Evolutionary conservation across 2,329 filamentous ascomycete species (phyloP), one percentile per base, ranked within the genome.

Genomic region (Rutstroemia sp.): DNA sequence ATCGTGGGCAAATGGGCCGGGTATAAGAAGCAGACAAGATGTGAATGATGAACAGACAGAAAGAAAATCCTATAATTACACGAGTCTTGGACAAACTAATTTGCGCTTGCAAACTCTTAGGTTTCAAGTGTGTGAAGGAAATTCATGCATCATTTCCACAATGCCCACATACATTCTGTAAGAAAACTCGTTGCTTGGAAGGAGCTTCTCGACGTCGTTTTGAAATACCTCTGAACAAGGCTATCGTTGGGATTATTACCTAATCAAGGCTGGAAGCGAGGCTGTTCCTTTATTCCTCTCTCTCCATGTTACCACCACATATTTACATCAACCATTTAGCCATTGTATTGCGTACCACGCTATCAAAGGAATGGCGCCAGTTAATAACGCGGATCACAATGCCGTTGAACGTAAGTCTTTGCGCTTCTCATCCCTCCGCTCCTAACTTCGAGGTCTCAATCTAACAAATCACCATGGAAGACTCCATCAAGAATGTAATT

Each of bases 401-500:
- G 46, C 41, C 6, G 53, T 55, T 10, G 37, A 48, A 16, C 39
- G 53, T 50, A 12, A 44, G 46, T 55, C 41, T 7, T 34, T 34
- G 30, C 30, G 3, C 30, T 34, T 34, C 4, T 34, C 10, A 9
- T 34, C 10, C 30, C 12, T 34, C 30, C 10, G 4, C 30, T 34
- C 12, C 4, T 12, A 34, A 12, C 21, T 14, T 14, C 39, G 14
- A 34, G n/a, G 45, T 23, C 7, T 8, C 5, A 10, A 19, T 39
- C 23, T 54, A 42, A 54, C 34, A n/a, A 19, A 16, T 12, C 47
- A 25, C 9, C 37, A n/a, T 16, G 9, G 8, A 18, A 55, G 53
- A n/a, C 9, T 38, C 81, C 70, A 74, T 84, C 71, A 81, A 83
- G 66, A 77, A 82, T 64, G 75, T 82, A 59, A 82, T 86, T 69